Base-by-base conservation (phyloP, 1,139 yeast genomes). In the Pichia sp. region DNA sequence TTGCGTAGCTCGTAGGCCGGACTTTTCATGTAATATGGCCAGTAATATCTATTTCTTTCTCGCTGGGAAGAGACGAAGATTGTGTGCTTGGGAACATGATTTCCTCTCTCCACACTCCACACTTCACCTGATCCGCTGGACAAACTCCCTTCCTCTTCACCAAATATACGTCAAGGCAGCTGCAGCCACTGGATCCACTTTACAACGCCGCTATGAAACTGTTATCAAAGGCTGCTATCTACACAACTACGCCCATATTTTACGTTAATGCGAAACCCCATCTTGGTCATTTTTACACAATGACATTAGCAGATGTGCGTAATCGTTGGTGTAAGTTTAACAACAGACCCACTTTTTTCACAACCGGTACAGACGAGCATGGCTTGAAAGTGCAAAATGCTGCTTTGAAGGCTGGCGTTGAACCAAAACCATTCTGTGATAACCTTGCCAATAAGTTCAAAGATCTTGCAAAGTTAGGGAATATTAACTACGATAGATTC, bases 291-390 rank as follows among this genome's bases (percentile, higher is more conserved):
- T 66, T 87, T 30, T 88, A 91, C 56, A 75, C 96, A 13, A 83
- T 87, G 85, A 66, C 87, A 0, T 60, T 91, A 26, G 79, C 91
- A 33, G 97, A 91, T 59, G 79, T 80, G 2, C 64, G 81, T 38
- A 72, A 68, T 44, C 66, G 96, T 44, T 88, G 96, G 95, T 73
- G 72, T 32, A 52, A 51, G 18, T 58, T 78, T 30, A 64, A 61
- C 31, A 60, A 69, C 6, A 50, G 63, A 13, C 66, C 72, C 1
- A 60, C 84, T 0, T 72, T 65, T 42, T 69, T 88, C 53, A 72
- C 85, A 10, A 91, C 98, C 0, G 99, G 99, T 1, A 88, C 97
- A 0, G 99, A 91, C 56, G 99, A 91, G 59, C 98, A 91, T 57
- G 99, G 99, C 0, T 63, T 87, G 43, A 91, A 91, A 63, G 88